Conservation (phyloP, 805 yeast genomes). For the Jamesozyma lodderae region DNA sequence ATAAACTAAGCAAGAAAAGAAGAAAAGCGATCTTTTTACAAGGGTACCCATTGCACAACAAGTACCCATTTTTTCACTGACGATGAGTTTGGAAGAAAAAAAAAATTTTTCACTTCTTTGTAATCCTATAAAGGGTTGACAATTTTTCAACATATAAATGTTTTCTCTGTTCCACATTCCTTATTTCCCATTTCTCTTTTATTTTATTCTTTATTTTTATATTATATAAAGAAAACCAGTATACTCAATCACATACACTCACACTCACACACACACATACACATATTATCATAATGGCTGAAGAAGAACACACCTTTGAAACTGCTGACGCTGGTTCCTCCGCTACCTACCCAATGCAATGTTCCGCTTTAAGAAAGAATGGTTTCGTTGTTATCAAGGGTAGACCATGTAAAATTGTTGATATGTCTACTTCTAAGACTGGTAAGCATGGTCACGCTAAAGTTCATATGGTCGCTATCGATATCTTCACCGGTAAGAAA, state of each 20-base stretch:
- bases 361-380: constrained; percentile 98
- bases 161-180: too few relatives aligned
- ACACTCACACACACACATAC: not conserved
- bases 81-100: too few relatives aligned
- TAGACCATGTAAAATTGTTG: constrained; percentile 99
- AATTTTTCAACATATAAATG: too few relatives aligned
- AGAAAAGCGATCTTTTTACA: too few relatives aligned
- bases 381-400: constrained; percentile 96
- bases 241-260: not conserved
- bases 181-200: too few relatives aligned
- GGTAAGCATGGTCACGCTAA: constrained; percentile 99
- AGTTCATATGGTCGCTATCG: constrained; percentile 97
- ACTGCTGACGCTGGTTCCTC: constrained; percentile 98
- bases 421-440: constrained; percentile 98
- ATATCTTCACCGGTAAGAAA: constrained; percentile 97
- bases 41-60: too few relatives aligned
- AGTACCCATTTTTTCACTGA: too few relatives aligned
- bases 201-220: too few relatives aligned
- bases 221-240: too few relatives aligned
- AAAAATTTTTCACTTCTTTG: too few relatives aligned
- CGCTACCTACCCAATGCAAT: constrained; percentile 94
- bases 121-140: too few relatives aligned
- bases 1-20: too few relatives aligned
- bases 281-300: constrained; percentile 19
- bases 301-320: constrained; percentile 85